phyloP scores from a whole-genome alignment of 2,329 filamentous ascomycete species.

The Apiospora marii region DNA sequence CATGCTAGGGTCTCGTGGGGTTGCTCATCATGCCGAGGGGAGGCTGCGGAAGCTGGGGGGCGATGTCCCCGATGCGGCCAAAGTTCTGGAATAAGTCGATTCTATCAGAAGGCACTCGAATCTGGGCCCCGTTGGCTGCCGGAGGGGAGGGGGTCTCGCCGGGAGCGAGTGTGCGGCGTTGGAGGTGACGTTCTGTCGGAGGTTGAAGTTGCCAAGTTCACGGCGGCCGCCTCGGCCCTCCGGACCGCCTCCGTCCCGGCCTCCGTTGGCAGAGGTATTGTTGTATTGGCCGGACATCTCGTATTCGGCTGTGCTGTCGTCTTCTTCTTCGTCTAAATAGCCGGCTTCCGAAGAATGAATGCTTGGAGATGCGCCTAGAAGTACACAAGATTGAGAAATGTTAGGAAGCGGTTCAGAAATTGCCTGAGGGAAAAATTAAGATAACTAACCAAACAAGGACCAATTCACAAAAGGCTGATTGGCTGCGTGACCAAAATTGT shows the following conservation, averaged over 20 bases:
- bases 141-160: not conserved
- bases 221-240: not conserved
- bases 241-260: too few species aligned
- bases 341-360: not conserved
- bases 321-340: too few species aligned
- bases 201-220: not conserved
- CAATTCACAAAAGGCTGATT: not conserved
- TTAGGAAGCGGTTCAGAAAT: not conserved
- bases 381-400: not conserved
- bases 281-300: not conserved
- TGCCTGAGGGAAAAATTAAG: not conserved
- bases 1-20: too few species aligned
- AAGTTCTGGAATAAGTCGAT: not conserved
- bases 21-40: too few species aligned
- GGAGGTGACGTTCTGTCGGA: not conserved
- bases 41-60: too few species aligned
- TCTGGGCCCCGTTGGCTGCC: rapidly evolving
- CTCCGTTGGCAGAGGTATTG: not conserved
- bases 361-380: not conserved
- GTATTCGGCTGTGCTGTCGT: not conserved
- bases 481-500: not conserved
- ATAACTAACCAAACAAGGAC: not conserved
- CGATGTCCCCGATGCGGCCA: not conserved
- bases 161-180: not conserved
- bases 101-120: not conserved